Conservation (phyloP, 768 basidiomycete genomes). For the Calocybe cyanea region DNA sequence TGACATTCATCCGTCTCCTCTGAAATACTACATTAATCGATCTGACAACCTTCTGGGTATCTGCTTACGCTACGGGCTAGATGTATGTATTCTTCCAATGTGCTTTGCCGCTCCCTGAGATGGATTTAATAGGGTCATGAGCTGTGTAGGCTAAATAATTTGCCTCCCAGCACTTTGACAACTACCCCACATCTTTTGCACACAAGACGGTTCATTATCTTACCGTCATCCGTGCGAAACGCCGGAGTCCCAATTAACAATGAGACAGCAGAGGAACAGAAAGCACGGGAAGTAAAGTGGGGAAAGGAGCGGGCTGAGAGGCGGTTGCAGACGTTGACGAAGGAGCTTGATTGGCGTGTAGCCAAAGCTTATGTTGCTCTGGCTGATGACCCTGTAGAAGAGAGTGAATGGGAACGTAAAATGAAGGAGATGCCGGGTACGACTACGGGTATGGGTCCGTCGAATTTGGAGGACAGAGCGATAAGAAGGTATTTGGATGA, state of each 20-base stretch:
- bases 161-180: conserved; percentile 59
- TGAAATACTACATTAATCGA: conserved; percentile 51
- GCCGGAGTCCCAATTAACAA: conserved; percentile 17
- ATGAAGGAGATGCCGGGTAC: conserved; percentile 9
- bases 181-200: conserved; percentile 75
- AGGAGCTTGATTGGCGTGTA: conserved; percentile 65
- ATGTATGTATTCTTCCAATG: conserved; percentile 41
- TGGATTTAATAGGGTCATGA: conserved; percentile 40
- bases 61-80: conserved; percentile 52
- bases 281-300: conserved; percentile 38
- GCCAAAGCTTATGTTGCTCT: conserved; percentile 69
- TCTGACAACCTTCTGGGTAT: conserved; percentile 65
- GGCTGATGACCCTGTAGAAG: conserved; percentile 42
- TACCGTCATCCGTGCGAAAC: conserved; percentile 43
- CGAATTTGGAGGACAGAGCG: conserved; percentile 44
- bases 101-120: conserved; percentile 1
- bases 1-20: conserved; percentile 12
- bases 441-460: conserved; percentile 1
- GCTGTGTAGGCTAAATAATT: conserved; percentile 62
- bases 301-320: conserved; percentile 55
- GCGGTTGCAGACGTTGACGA: conserved; percentile 59
- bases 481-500: conserved; percentile 63
- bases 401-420: conserved; percentile 25
- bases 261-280: conserved; percentile 23
- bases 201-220: conserved; percentile 53